Conservation (phyloP, 2,329 filamentous ascomycete species). For the Botryosphaeria dothidea region DNA sequence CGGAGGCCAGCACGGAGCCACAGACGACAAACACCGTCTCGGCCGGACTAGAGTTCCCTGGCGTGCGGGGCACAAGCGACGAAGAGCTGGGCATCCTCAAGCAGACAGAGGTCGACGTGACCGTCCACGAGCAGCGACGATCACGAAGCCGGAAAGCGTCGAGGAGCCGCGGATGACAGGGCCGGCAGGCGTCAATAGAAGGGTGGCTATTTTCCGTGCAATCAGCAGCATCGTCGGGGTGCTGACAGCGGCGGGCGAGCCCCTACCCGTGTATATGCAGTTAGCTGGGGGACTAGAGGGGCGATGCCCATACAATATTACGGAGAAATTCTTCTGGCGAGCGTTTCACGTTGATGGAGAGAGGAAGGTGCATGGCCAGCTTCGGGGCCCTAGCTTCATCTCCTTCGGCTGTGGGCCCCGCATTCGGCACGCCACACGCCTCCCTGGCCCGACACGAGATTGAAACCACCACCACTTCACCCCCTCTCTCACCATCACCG, state of each 20-base stretch:
- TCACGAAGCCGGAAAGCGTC: background rate
- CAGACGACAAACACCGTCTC: background rate
- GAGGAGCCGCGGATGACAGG: background rate
- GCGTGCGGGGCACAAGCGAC: background rate
- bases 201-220: background rate
- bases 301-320: background rate
- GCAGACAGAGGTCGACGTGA: constrained; percentile 4
- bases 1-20: background rate
- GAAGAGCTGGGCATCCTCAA: constrained; percentile 10
- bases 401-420: background rate
- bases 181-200: too few species aligned
- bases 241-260: background rate
- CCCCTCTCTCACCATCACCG: background rate
- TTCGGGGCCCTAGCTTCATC: background rate
- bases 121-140: background rate
- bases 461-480: background rate
- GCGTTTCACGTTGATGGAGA: constrained; percentile 5
- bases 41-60: background rate
- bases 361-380: background rate
- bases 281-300: background rate
- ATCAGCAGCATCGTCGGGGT: background rate
- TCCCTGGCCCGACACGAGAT: background rate
- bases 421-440: background rate
- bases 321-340: background rate
- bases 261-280: background rate